These are phyloP conservation scores for Apiotrichum akiyoshidainum DNA, from an alignment of 1,284 basidiomycete species.

Conservation along the genomic window DNA sequence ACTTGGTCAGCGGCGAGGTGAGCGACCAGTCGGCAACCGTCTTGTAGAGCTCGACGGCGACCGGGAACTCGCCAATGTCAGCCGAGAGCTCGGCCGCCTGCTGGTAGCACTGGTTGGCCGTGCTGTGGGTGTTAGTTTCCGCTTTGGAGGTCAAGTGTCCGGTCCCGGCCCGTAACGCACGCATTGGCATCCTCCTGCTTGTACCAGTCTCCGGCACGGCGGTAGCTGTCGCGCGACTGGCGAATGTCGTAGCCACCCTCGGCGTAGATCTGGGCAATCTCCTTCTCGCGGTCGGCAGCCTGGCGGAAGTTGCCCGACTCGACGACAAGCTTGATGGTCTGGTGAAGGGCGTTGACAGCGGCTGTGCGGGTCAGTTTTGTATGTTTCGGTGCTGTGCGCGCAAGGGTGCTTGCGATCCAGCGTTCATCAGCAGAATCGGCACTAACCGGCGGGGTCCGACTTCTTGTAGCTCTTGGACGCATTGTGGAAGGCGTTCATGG, in stretches of 20 bases:
- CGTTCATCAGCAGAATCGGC: too few species aligned
- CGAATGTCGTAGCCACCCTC: constrained; percentile 56
- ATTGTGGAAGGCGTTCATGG: constrained; percentile 96
- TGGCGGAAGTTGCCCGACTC: constrained; percentile 88
- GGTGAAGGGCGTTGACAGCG: constrained; percentile 82
- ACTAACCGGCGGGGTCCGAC: constrained; percentile 73
- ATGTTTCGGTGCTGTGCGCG: background rate
- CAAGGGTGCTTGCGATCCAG: too few species aligned
- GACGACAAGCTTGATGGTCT: constrained; percentile 80
- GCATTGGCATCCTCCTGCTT: constrained; percentile 91
- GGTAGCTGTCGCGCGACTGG: constrained; percentile 80
- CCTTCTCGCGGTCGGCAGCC: constrained; percentile 95
- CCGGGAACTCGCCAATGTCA: constrained; percentile 76
- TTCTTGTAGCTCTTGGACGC: constrained; percentile 91
- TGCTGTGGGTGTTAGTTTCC: constrained; percentile 56
- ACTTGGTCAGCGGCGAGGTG: constrained; percentile 83
- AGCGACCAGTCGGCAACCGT: constrained; percentile 86
- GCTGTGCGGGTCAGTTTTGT: constrained; percentile 57
- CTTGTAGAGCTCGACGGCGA: constrained; percentile 84
- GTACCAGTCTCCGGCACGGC: constrained; percentile 96
- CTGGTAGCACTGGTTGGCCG: constrained; percentile 92
- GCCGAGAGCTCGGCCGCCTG: constrained; percentile 94
- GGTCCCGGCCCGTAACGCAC: constrained; percentile 57
- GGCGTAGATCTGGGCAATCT: constrained; percentile 88
- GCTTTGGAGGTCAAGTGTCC: background rate